Evolutionary conservation across 257 asterid species (phyloP), one percentile per base, ranked within the genome.

Genomic region (Linaria vulgaris): DNA sequence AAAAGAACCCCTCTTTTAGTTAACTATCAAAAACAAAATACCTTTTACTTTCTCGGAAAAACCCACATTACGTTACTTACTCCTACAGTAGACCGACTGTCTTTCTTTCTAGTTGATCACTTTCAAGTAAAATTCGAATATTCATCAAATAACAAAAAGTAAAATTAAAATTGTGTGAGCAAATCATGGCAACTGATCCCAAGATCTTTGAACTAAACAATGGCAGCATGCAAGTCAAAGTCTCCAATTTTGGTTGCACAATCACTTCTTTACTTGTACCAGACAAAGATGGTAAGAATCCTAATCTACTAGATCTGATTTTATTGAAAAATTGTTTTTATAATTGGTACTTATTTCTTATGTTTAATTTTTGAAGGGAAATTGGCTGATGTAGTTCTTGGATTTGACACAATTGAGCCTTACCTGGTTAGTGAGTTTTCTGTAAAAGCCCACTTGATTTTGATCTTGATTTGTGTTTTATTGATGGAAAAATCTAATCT

Each of bases 311-410:
- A 9, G 12, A 11, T 68, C 59, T 53, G n/a, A 27, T 65, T 27
- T 69, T 47, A 20, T 22, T 6, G 39, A 12, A 62, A 61, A 55
- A 19, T 48, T 19, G 23, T 38, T 20, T 67, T 68, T 39, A 12
- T 22, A 44, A 22, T 51, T 3, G 0, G n/a, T n/a, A n/a, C n/a
- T 27, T 24, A 4, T 9, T 24, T 2, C 6, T 30, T 20, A 17
- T 30, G 45, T 9, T 12, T 31, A 6, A 49, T 39, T 70, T 51
- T 60, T 78, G 69, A 71, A 94, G 97, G 99, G 62, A 84, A 84
- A 68, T 79, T 85, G 82, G 90, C 75, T 54, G 99, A 94, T 76
- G 92, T 94, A 74, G 99, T 94, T 74, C 95, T 94, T 61, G 99
- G 99, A 78, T 90, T 94, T 65, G 99, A 94, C 82, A 69, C 92